Evolutionary conservation across 208 protist species (phyloP).

Genomic region (Crithidia thermophila): DNA sequence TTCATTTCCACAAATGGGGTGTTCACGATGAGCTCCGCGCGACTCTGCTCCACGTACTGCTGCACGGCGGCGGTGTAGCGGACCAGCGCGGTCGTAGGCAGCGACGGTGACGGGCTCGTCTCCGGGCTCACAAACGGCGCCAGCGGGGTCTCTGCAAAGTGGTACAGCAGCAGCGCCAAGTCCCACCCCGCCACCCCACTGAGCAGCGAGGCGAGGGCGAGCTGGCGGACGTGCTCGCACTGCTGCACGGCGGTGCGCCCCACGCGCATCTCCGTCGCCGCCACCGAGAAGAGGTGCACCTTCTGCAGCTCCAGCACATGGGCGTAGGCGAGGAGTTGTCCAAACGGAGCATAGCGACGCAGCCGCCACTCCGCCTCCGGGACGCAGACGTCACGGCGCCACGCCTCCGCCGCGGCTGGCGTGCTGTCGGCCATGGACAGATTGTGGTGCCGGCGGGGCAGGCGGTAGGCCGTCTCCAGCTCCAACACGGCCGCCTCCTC

Average conservation of each 20-base stretch:
- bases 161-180: slow-evolving; percentile 54
- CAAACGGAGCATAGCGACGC: slow-evolving; percentile 63
- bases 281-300: slow-evolving; percentile 64
- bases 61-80: slow-evolving; percentile 51
- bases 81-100: slow-evolving; percentile 31
- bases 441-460: neutral
- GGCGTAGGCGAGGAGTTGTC: slow-evolving; percentile 50
- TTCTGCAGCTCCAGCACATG: slow-evolving; percentile 40
- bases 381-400: slow-evolving; percentile 3
- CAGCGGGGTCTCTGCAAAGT: slow-evolving; percentile 42
- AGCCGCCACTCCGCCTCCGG: slow-evolving; percentile 56
- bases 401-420: neutral
- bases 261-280: slow-evolving; percentile 54
- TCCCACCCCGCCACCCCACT: slow-evolving; percentile 40
- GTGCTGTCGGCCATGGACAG: neutral
- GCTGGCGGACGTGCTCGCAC: slow-evolving; percentile 41
- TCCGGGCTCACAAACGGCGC: slow-evolving; percentile 8
- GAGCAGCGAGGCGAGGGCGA: slow-evolving; percentile 46
- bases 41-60: slow-evolving; percentile 38
- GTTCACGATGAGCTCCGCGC: slow-evolving; percentile 25
- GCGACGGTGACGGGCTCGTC: neutral
- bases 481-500: slow-evolving; percentile 26
- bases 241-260: slow-evolving; percentile 53
- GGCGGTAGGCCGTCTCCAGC: slow-evolving; percentile 12
- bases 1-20: slow-evolving; percentile 18